Percentiles rank a stretch among this genome's conserved stretches.
Conservation (phyloP, 2,329 filamentous ascomycete genomes). For the Neopestalotiopsis sp. region DNA sequence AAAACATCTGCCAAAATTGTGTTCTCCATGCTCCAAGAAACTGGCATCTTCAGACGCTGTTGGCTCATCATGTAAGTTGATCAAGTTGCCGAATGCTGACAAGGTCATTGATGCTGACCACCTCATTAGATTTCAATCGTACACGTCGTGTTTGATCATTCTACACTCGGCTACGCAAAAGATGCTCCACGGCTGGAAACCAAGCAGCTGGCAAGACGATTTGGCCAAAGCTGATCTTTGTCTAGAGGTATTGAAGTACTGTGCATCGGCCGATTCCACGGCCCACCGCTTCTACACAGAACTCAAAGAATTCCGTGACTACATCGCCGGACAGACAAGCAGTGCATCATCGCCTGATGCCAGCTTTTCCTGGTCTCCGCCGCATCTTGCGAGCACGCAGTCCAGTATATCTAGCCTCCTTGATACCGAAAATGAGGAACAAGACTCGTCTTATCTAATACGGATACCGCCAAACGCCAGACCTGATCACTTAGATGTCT, state of each 20-base stretch:
- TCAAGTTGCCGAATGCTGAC: no score
- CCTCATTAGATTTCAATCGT: constrained; percentile 34
- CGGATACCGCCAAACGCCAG: constrained; percentile 7
- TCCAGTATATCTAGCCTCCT: neutral
- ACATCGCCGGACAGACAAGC: neutral
- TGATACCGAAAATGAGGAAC: neutral
- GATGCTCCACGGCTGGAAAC: constrained; percentile 32
- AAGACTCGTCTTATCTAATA: constrained; percentile 10
- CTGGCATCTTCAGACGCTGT: constrained; percentile 30
- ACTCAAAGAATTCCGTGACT: neutral
- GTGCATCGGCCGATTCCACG: constrained; percentile 17
- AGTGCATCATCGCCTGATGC: neutral
- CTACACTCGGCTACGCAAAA: constrained; percentile 38
- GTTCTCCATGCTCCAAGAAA: constrained; percentile 27
- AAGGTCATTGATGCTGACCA: neutral
- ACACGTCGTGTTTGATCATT: constrained; percentile 36
- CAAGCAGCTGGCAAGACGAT: constrained; percentile 32
- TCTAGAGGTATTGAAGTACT: constrained; percentile 25
- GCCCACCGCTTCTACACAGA: neutral
- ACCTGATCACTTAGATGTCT: neutral
- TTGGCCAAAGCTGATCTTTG: constrained; percentile 33
- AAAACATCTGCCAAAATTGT: constrained; percentile 33
- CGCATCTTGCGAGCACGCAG: neutral
- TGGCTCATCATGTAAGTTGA: constrained; percentile 38
- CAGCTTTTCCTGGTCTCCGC: neutral